phyloP scores from a whole-genome alignment of 1,284 basidiomycete genomes.

The Sanghuangporus sanghuang region DNA sequence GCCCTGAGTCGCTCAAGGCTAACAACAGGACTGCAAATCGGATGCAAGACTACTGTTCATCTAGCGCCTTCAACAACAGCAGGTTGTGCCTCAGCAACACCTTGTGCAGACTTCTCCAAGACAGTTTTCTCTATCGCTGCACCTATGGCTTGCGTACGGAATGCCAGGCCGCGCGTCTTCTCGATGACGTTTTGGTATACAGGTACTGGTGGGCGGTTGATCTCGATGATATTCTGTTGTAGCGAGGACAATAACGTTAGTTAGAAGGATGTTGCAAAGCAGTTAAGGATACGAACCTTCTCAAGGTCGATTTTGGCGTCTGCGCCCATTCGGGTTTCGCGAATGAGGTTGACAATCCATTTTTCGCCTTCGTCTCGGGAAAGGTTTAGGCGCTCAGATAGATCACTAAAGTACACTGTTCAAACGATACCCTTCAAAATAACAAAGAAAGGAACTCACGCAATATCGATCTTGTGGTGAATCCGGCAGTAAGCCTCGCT shows the following conservation, averaged over 20 bases:
- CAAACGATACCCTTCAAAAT: slow-evolving; percentile 2
- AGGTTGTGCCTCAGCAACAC: slow-evolving; percentile 21
- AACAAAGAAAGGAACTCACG: slow-evolving; percentile 42
- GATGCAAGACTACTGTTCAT: background rate
- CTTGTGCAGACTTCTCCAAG: slow-evolving; percentile 30
- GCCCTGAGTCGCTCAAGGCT: too few relatives aligned
- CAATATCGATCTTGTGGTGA: slow-evolving; percentile 94
- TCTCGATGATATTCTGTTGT: slow-evolving; percentile 88
- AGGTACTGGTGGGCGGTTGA: slow-evolving; percentile 84
- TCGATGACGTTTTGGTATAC: slow-evolving; percentile 96
- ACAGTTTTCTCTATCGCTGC: slow-evolving; percentile 65
- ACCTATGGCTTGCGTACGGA: slow-evolving; percentile 87
- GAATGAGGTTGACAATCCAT: slow-evolving; percentile 98
- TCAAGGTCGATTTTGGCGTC: slow-evolving; percentile 97
- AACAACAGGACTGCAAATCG: background rate
- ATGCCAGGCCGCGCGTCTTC: slow-evolving; percentile 88
- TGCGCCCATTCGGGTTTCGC: slow-evolving; percentile 92
- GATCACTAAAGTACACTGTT: slow-evolving; percentile 49
- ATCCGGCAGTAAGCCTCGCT: slow-evolving; percentile 98
- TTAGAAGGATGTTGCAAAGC: slow-evolving; percentile 8
- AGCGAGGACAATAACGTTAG: slow-evolving; percentile 9
- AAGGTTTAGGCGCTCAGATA: slow-evolving; percentile 90
- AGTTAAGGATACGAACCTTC: slow-evolving; percentile 49
- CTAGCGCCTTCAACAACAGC: slow-evolving; percentile 22
- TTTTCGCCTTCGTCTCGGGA: slow-evolving; percentile 94